phyloP scores from a whole-genome alignment of 1,139 yeast species.

The Suhomyces chickasaworum region DNA sequence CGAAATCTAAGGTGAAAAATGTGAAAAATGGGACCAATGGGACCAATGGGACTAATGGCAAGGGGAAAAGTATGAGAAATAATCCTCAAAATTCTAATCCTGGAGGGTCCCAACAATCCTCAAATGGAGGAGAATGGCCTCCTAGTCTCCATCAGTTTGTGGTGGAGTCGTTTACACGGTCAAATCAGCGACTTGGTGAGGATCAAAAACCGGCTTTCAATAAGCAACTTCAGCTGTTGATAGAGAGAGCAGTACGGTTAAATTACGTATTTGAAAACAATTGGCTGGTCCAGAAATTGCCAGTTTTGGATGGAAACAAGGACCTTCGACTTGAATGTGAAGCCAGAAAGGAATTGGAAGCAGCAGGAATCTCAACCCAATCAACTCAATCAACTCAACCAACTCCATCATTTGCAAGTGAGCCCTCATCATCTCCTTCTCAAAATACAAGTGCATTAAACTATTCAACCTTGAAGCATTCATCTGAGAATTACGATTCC shows the following conservation, averaged over 20 bases:
- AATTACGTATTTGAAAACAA: conserved; percentile 54
- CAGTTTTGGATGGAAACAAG: conserved; percentile 43
- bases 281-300: conserved; percentile 61
- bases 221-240: conserved; percentile 47
- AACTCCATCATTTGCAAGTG: too few species aligned
- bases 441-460: neutral
- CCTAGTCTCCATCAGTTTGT: conserved; percentile 49
- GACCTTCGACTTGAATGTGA: conserved; percentile 19
- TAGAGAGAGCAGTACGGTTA: conserved; percentile 52
- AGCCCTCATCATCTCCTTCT: too few species aligned
- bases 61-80: too few species aligned
- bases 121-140: conserved; percentile 45
- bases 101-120: neutral
- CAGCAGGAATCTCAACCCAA: conserved; percentile 6
- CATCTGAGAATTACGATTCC: conserved; percentile 31
- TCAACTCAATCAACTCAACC: neutral
- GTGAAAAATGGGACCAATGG: too few species aligned
- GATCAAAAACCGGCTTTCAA: conserved; percentile 39
- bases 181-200: conserved; percentile 25
- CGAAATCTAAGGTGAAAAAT: too few species aligned
- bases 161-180: conserved; percentile 42
- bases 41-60: too few species aligned
- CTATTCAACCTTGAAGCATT: conserved; percentile 4
- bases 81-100: neutral
- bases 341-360: conserved; percentile 10